Conservation (phyloP, 2,329 filamentous ascomycete species). For the Botrytis fragariae region DNA sequence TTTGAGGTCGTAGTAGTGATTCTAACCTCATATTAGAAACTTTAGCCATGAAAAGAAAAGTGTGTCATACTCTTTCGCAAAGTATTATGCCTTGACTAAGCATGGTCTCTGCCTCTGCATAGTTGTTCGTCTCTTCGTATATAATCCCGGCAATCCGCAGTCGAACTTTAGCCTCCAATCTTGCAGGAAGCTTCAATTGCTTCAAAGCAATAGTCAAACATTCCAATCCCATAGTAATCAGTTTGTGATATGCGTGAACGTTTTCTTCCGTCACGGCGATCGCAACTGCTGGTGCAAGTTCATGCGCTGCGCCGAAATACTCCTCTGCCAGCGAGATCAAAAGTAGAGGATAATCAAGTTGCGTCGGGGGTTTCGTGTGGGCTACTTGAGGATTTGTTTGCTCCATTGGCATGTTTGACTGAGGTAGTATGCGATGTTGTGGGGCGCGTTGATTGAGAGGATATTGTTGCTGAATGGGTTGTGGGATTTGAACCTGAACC, state of each 20-base stretch:
- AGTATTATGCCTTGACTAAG: slow-evolving; percentile 69
- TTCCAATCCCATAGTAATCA: slow-evolving; percentile 69
- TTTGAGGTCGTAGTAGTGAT: slow-evolving; percentile 64
- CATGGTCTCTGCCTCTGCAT: slow-evolving; percentile 68
- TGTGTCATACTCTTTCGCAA: slow-evolving; percentile 57
- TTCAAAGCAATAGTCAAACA: slow-evolving; percentile 70
- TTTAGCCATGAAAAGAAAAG: not conserved
- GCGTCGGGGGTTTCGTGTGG: slow-evolving; percentile 11
- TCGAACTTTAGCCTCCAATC: slow-evolving; percentile 66
- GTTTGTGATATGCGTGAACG: slow-evolving; percentile 65
- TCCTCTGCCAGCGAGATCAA: slow-evolving; percentile 73
- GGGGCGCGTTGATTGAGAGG: slow-evolving; percentile 8
- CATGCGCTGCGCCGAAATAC: slow-evolving; percentile 66
- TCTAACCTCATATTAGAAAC: slow-evolving; percentile 39
- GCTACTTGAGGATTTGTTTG: slow-evolving; percentile 20
- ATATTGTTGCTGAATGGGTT: slow-evolving; percentile 25
- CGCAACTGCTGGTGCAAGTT: slow-evolving; percentile 50
- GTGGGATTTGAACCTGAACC: slow-evolving; percentile 13
- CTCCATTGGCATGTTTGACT: slow-evolving; percentile 16
- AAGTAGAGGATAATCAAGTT: slow-evolving; percentile 40
- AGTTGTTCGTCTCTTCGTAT: slow-evolving; percentile 71
- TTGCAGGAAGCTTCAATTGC: slow-evolving; percentile 57
- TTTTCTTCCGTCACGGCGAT: slow-evolving; percentile 48
- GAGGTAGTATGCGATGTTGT: slow-evolving; percentile 2
- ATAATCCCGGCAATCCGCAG: slow-evolving; percentile 70